phyloP scores from a whole-genome alignment of 1,284 basidiomycete genomes.

The Sanghuangporus baumii region DNA sequence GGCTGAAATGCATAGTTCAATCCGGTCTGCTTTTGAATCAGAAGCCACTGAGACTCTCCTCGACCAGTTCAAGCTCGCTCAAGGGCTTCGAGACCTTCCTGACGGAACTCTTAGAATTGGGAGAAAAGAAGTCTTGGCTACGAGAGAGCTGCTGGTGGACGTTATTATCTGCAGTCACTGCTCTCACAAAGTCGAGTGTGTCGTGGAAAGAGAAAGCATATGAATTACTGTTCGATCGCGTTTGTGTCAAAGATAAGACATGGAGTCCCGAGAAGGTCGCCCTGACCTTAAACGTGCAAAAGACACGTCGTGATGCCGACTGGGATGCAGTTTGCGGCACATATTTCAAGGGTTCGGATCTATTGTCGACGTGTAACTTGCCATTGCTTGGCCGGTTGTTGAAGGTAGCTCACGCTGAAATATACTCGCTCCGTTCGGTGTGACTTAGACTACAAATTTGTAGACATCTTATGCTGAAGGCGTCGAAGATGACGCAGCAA shows the following conservation, averaged over 20 bases:
- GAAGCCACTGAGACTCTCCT: slow-evolving; percentile 45
- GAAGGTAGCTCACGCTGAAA: slow-evolving; percentile 45
- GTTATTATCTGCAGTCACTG: slow-evolving; percentile 59
- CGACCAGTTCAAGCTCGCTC: slow-evolving; percentile 48
- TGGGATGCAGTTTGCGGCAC: slow-evolving; percentile 72
- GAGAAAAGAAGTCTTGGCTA: slow-evolving; percentile 87
- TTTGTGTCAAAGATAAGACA: slow-evolving; percentile 48
- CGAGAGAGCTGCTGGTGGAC: slow-evolving; percentile 91
- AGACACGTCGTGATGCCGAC: slow-evolving; percentile 49
- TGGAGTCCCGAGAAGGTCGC: slow-evolving; percentile 92
- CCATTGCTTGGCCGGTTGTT: slow-evolving; percentile 70
- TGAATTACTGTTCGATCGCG: slow-evolving; percentile 40
- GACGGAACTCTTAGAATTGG: slow-evolving; percentile 61
- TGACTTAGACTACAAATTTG: neutral
- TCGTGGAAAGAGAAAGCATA: slow-evolving; percentile 72
- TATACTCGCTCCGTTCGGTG: neutral
- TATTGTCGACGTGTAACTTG: slow-evolving; percentile 72
- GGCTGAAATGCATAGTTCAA: slow-evolving; percentile 75
- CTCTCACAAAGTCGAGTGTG: slow-evolving; percentile 50
- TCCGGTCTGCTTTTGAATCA: slow-evolving; percentile 73
- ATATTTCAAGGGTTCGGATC: slow-evolving; percentile 67
- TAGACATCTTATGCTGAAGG: slow-evolving; percentile 60
- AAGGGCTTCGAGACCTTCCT: slow-evolving; percentile 63
- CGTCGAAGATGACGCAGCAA: slow-evolving; percentile 38
- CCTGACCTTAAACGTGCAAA: slow-evolving; percentile 67